Evolutionary conservation across 192 early-diverging fungal genomes (phyloP).

Genomic region (Coemansia sp.): DNA sequence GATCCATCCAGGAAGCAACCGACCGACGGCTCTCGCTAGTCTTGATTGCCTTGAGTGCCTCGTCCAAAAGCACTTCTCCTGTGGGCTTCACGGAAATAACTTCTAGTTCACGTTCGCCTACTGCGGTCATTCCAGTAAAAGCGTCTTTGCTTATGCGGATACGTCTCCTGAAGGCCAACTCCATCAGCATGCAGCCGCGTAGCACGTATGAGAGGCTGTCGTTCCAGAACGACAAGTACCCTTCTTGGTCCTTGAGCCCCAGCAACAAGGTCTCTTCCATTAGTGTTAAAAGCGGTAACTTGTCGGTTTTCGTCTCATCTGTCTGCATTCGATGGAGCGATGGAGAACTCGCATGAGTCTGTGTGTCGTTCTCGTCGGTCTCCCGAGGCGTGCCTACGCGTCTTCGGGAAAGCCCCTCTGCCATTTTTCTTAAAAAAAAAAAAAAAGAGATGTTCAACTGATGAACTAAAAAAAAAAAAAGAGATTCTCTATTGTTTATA

Average conservation of each 20-base stretch:
- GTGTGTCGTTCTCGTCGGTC: slow-evolving; percentile 11
- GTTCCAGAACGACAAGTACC: slow-evolving; percentile 98
- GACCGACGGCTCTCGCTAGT: slow-evolving; percentile 72
- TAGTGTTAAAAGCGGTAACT: slow-evolving; percentile 76
- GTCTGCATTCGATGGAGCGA: neutral
- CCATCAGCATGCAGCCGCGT: slow-evolving; percentile 93
- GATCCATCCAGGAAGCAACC: slow-evolving; percentile 93
- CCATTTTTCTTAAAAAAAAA: slow-evolving; percentile 17
- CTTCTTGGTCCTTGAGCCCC: slow-evolving; percentile 90
- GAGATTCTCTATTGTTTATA: no score
- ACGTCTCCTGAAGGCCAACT: slow-evolving; percentile 87
- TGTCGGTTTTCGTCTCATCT: slow-evolving; percentile 38
- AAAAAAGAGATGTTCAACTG: neutral
- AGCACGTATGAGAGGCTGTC: slow-evolving; percentile 97
- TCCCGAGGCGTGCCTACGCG: slow-evolving; percentile 41
- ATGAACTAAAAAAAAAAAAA: no score
- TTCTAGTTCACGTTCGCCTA: slow-evolving; percentile 81
- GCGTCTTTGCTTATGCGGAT: slow-evolving; percentile 86
- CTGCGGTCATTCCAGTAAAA: slow-evolving; percentile 58
- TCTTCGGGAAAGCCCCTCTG: slow-evolving; percentile 48
- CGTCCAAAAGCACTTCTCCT: slow-evolving; percentile 94
- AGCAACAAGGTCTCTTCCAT: slow-evolving; percentile 94
- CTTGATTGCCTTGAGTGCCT: slow-evolving; percentile 88
- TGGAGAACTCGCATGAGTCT: neutral
- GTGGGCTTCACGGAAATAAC: slow-evolving; percentile 80